Base-by-base conservation (phyloP, 2,329 filamentous ascomycete species). In the Neonectria ditissima region DNA sequence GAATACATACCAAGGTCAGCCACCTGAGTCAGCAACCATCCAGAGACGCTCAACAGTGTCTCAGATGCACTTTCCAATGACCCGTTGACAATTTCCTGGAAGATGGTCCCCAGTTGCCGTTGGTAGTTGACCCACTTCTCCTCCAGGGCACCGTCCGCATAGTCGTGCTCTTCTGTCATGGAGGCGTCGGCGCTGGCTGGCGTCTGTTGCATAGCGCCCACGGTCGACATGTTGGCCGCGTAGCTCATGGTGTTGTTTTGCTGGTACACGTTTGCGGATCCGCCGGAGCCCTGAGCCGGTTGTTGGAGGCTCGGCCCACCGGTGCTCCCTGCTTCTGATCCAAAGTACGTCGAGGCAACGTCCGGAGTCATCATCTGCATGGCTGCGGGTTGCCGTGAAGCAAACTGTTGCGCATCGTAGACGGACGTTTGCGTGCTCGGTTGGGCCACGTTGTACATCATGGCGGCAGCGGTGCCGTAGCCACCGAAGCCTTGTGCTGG, bases 361-460 rank as follows among this genome's bases (percentile, higher is more conserved):
- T 80, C 78, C 7, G 76, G 75, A 41, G 76, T 69, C 77, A 88
- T 84, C 81, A 93, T 92, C 77, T 93, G 91, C 81, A 96, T 87
- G 65, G 87, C 88, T 84, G 91, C 88, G 80, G 91, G 87, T 76
- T 93, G 92, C 82, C 91, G 90, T 71, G 89, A 83, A 75, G 90
- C 86, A 82, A 93, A 97, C 76, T 90, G 90, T 77, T 90, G 88
- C 75, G 88, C 82, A 79, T 95, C 92, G 82, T 97, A 97, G 80
- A 91, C 84, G 82, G 87, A 78, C 80, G 82, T 83, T 80, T 88
- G 87, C 68, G 84, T 81, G 65, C 82, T 83, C 74, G 88, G 82
- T 76, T 90, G 89, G 75, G 86, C 83, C 74, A 94, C 91, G 81
- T 89, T 90, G 83, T 97, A 97, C 86, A 96, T 90, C 82, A 95